Evolutionary conservation across 306 rosid genomes (phyloP).

Genomic region (Castanea mollissima): DNA sequence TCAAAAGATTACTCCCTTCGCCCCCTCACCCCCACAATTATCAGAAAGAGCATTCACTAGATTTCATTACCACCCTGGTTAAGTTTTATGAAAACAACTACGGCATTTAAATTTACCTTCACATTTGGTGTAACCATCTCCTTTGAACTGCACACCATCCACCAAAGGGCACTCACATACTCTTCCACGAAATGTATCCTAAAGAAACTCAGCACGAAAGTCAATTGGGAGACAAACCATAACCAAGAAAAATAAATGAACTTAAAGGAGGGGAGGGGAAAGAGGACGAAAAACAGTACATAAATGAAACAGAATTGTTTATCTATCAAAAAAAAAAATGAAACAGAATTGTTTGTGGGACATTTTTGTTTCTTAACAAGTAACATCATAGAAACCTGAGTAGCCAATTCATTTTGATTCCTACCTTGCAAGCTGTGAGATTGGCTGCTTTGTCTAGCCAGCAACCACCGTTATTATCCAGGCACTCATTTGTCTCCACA

Average conservation of each 20-base stretch:
- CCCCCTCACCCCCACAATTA: background rate
- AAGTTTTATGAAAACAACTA: background rate
- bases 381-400: constrained; percentile 7
- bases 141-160: constrained; percentile 98
- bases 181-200: constrained; percentile 99
- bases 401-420: constrained; percentile 13
- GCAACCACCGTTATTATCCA: constrained; percentile 93
- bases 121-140: constrained; percentile 93
- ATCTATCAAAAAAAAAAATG: background rate
- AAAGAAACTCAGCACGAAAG: constrained; percentile 28
- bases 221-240: background rate
- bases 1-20: background rate
- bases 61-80: background rate
- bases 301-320: background rate
- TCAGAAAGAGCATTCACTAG: background rate
- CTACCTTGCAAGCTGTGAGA: constrained; percentile 96
- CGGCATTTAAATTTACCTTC: constrained; percentile 53
- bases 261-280: background rate
- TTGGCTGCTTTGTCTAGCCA: constrained; percentile 83
- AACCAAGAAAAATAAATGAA: background rate
- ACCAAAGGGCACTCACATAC: constrained; percentile 93
- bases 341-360: background rate
- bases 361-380: background rate
- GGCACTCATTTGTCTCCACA: constrained; percentile 97
- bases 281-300: background rate